phyloP scores from a whole-genome alignment of 1,139 yeast genomes.

The Pichia sp. region DNA sequence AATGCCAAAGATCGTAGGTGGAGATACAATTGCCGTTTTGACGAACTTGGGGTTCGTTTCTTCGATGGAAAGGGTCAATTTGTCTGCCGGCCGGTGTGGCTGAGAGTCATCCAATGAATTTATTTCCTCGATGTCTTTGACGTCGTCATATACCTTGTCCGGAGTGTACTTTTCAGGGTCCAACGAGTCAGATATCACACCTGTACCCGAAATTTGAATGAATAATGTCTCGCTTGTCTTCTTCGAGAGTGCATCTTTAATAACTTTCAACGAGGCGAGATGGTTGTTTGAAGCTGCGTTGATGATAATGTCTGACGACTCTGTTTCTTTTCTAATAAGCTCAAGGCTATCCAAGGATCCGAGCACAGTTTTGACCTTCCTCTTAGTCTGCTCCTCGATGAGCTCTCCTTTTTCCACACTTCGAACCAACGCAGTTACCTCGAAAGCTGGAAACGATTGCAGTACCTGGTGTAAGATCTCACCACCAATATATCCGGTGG shows the following conservation, averaged over 20 bases:
- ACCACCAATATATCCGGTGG: conserved; percentile 9
- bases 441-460: not conserved
- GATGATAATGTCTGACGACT: conserved; percentile 4
- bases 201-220: conserved; percentile 5
- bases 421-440: conserved; percentile 2
- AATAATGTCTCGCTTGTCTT: conserved; percentile 4
- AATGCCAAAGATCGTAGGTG: conserved; percentile 6
- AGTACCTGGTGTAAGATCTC: conserved; percentile 1
- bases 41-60: not conserved
- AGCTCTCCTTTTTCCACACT: not conserved
- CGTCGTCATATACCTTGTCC: conserved; percentile 4
- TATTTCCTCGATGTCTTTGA: conserved; percentile 5
- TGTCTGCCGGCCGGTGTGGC: conserved; percentile 7
- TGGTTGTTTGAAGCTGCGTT: conserved; percentile 7
- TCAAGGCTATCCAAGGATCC: conserved; percentile 2
- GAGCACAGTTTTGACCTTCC: conserved; percentile 2
- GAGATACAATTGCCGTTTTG: conserved; percentile 5
- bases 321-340: not conserved
- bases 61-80: conserved; percentile 6
- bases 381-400: not conserved
- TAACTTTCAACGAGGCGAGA: not conserved
- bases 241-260: conserved; percentile 1
- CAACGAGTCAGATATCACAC: conserved; percentile 2
- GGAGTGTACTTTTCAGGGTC: conserved; percentile 5
- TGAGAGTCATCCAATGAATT: conserved; percentile 4